These are phyloP conservation scores for Phytophthora aleatoria DNA, from an alignment of 352 stramenopile genomes.

Conservation along the genomic window DNA sequence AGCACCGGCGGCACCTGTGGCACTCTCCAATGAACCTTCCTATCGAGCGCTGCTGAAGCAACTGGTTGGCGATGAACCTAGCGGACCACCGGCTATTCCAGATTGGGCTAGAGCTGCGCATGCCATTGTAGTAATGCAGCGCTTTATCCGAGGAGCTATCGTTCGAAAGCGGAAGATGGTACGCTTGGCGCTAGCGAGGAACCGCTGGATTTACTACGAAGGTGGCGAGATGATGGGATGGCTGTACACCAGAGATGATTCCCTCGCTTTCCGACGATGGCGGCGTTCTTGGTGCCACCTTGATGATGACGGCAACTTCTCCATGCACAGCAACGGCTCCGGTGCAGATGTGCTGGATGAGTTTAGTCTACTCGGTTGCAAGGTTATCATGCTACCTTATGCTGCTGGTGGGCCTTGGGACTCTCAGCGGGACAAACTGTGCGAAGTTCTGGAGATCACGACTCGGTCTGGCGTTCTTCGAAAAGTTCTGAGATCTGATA, in stretches of 20 bases:
- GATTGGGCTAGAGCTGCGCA: constrained; percentile 76
- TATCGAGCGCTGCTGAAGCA: constrained; percentile 80
- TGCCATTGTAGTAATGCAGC: constrained; percentile 81
- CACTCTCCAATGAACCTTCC: constrained; percentile 55
- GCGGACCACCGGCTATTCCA: constrained; percentile 40
- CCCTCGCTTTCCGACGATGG: constrained; percentile 85
- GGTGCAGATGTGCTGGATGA: constrained; percentile 66
- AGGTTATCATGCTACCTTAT: constrained; percentile 69
- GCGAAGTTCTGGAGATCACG: constrained; percentile 65
- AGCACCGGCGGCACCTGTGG: constrained; percentile 27
- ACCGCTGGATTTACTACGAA: constrained; percentile 64
- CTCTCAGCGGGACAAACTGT: constrained; percentile 22
- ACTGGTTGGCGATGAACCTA: constrained; percentile 68
- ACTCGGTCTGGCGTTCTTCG: constrained; percentile 47
- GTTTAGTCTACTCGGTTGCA: constrained; percentile 69
- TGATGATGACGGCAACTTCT: constrained; percentile 71
- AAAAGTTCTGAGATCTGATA: constrained; percentile 73
- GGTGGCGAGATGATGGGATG: constrained; percentile 77
- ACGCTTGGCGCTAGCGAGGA: constrained; percentile 54
- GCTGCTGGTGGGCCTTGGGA: constrained; percentile 55
- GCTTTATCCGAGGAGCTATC: constrained; percentile 78
- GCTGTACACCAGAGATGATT: constrained; percentile 84
- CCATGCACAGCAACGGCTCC: constrained; percentile 73
- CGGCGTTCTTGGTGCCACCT: constrained; percentile 83
- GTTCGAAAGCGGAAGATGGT: constrained; percentile 73